phyloP scores from a whole-genome alignment of 257 asterid genomes.

The Solanum okadae region DNA sequence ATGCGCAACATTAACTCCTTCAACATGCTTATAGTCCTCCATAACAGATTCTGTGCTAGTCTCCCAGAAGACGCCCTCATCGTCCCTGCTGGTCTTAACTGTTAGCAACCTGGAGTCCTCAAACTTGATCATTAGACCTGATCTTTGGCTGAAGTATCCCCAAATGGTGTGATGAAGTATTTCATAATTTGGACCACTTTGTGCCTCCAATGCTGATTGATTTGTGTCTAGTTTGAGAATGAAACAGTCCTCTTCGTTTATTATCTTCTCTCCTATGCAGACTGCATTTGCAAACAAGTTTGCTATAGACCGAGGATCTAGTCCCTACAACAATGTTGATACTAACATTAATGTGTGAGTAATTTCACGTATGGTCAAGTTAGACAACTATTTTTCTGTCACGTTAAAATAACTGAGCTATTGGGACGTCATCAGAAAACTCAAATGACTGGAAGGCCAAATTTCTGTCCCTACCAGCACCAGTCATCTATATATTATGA shows the following conservation, averaged over 20 bases:
- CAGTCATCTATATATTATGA: neutral
- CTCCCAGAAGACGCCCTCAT: conserved; percentile 84
- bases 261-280: conserved; percentile 85
- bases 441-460: neutral
- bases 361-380: too few species aligned
- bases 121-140: conserved; percentile 73
- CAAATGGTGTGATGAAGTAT: conserved; percentile 86
- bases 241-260: conserved; percentile 81
- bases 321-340: conserved; percentile 30
- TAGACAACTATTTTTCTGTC: too few species aligned
- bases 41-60: conserved; percentile 82
- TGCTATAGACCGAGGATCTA: conserved; percentile 74
- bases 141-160: conserved; percentile 97
- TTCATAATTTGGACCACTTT: conserved; percentile 56
- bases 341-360: too few species aligned
- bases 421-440: neutral
- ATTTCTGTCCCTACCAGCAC: neutral
- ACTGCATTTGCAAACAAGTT: conserved; percentile 72
- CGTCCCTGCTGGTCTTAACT: conserved; percentile 69
- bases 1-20: conserved; percentile 79
- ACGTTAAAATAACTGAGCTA: too few species aligned
- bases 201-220: conserved; percentile 68
- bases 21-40: conserved; percentile 71
- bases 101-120: conserved; percentile 80
- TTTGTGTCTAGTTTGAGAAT: conserved; percentile 74